Evolutionary conservation across 73 alveolate species (phyloP), one percentile per base, ranked within the genome.

Genomic region (Paramecium pentaurelia): DNA sequence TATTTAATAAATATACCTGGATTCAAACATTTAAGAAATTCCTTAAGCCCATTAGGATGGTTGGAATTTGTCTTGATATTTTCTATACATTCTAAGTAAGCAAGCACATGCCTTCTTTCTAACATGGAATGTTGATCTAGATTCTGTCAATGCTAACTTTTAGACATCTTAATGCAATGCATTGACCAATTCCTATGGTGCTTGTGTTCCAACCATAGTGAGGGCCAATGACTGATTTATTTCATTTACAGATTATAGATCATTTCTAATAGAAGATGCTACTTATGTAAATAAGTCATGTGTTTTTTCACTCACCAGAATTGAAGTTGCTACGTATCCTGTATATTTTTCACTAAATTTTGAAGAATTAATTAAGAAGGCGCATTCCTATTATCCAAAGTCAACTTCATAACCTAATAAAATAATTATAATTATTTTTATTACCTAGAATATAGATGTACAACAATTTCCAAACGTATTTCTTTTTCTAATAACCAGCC

Each of bases 371-470:
- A 98, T 98, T 77, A 98, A 95, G 92, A 96, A 97, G 77, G 98
- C 96, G 47, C 99, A 96, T 95, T 98, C 98, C 83, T 92, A 95
- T 80, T 97, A 98, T 7, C 99, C 99, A 90, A 98, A 98, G 86
- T 98, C 99, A 49, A 98, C 99, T 91, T 98, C 99, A 94, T 98
- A 98, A 30, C 99, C 99, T 37, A 98, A 93, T 51, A 96, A 96
- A 6, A 49, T 2, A n/a, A 49, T 22, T 0, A 22, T 49, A 64
- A 28, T 20, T 18, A 18, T 40, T 42, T 1, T 40, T 40, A 2
- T 11, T 44, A 80, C 91, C 91, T 44, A 89, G 32, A 45, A 89
- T 89, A 71, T 89, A 96, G 54, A 96, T 95, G 96, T 98, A 98
- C 47, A 98, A 92, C 86, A 98, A 95, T 92, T 98, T 98, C 99